A percentile compares a stretch with the other conserved stretches of the same genome.
Conservation (phyloP, 306 rosid genomes). For the Cucurbita ficifolia region DNA sequence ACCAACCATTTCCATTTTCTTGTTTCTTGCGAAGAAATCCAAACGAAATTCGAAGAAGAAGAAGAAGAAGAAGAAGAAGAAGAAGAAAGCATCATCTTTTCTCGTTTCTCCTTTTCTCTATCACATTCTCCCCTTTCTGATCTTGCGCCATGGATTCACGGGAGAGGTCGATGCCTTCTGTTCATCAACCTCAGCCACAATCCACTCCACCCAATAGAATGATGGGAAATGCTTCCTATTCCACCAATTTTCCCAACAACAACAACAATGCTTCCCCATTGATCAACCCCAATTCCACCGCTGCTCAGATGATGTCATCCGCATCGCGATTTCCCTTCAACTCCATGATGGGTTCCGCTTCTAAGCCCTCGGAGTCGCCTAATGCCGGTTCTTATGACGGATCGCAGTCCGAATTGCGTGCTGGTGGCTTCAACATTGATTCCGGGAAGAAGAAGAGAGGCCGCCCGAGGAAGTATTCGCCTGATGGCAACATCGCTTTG, state of each 20-base stretch:
- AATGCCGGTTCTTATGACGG: slow-evolving; percentile 41
- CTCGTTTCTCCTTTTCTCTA: not conserved
- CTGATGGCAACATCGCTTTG: slow-evolving; percentile 66
- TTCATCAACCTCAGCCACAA: slow-evolving; percentile 7
- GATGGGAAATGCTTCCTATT: slow-evolving; percentile 36
- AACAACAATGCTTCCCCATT: slow-evolving; percentile 16
- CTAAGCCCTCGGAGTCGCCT: slow-evolving; percentile 37
- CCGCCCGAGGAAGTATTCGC: slow-evolving; percentile 81
- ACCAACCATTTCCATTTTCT: not conserved
- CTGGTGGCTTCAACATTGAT: slow-evolving; percentile 37
- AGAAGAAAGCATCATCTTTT: not conserved
- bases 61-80: not conserved
- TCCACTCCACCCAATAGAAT: slow-evolving; percentile 27
- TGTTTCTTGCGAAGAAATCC: not conserved
- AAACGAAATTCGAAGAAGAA: not conserved
- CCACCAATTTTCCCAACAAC: slow-evolving; percentile 16
- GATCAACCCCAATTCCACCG: slow-evolving; percentile 43
- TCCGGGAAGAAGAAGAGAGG: slow-evolving; percentile 81
- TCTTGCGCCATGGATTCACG: slow-evolving; percentile 52
- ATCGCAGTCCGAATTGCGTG: slow-evolving; percentile 13
- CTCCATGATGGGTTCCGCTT: slow-evolving; percentile 14
- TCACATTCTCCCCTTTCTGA: not conserved
- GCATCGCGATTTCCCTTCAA: slow-evolving; percentile 48
- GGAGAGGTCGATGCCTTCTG: slow-evolving; percentile 21
- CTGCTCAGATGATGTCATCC: slow-evolving; percentile 33